Base-by-base conservation (phyloP, 2,329 filamentous ascomycete species). In the Penicillium brasilianum region DNA sequence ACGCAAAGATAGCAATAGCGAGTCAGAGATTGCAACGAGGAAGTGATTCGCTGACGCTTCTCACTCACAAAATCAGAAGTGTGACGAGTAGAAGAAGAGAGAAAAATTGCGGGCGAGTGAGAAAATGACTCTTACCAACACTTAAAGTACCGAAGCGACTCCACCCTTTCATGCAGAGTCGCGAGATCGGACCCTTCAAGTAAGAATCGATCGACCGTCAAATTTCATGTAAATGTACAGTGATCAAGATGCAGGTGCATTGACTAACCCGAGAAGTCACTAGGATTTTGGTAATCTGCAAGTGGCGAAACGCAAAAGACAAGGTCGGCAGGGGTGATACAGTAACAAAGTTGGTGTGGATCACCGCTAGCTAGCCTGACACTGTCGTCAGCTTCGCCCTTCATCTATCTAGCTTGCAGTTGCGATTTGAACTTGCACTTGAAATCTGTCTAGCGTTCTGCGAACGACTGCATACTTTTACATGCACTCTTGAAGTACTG, bases 51-150 rank as follows among this genome's bases (percentile, higher is more conserved):
- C 44, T 30, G 8, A 2, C 9, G 13, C 28, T 7, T 3, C 14
- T n/a, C 9, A 4, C 22, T 8, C 10, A n/a, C n/a, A 16, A 34
- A 51, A 20, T 9, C 9, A 9, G 30, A 51, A 37, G 10, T 14
- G 28, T 14, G 49, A 22, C 11, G 13, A 51, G 49, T 20, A 25
- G 25, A 36, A 20, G 25, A 20, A 16, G 34, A 36, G 34, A 51
- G 10, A 11, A 36, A 36, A 51, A 51, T 22, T 5, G 49, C 30
- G 30, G 30, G 10, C 8, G 30, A 51, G n/a, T 3, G n/a, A 51
- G 49, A 51, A 51, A n/a, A 51, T 34, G 30, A 20, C 48, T 51
- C 32, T n/a, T 20, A n/a, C 25, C 28, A 36, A 51, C 48, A 36
- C 48, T 34, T 36, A 51, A 34, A 20, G 32, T 22, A 22, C 44